Evolutionary conservation across 768 basidiomycete genomes (phyloP), one percentile per base, ranked within the genome.

Genomic region (Hericium erinaceus): DNA sequence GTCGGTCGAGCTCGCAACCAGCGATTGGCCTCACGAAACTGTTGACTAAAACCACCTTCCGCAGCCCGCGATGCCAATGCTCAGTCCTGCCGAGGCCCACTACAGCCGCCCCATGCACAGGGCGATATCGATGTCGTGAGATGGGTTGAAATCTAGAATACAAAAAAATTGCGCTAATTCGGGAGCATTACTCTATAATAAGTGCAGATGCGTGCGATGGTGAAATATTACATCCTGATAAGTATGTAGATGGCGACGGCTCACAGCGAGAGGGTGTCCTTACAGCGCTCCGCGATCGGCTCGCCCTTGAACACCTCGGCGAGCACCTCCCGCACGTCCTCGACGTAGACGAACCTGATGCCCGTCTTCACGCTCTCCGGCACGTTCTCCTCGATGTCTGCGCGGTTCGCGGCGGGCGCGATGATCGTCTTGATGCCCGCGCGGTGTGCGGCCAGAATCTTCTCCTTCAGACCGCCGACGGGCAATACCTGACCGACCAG

Each of bases 321-420:
- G 65, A 98, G 71, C 4, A 98, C 94, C 72, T 98, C 90, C 64
- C 79, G 80, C 57, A 97, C 92, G 65, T 90, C 88, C 66, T 97
- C 92, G 49, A 97, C 95, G 68, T 95, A 98, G 60, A 98, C 91
- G 62, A 99, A 93, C 51, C 84, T 81, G 59, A 98, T 94, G 20
- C 95, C 95, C 6, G 84, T 85, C 80, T 98, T 98, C 62, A 98
- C 95, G 65, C 92, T 94, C 64, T 85, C 87, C 0, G 93, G 94
- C 0, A 98, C 95, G 67, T 98, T 98, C 76, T 94, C 93, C 73
- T 98, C 93, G 37, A 99, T 95, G 66, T 98, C 95, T 0, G 91
- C 85, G 24, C 86, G 84, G 70, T 95, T 95, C 2, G 89, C 95
- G 26, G 80, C 85, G 0, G 93, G 92, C 0, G 89, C 89, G 7